Percentiles rank a stretch among this genome's conserved stretches.
Conservation (phyloP, 495 filamentous ascomycete species). For the Jackrogersella multiformis region DNA sequence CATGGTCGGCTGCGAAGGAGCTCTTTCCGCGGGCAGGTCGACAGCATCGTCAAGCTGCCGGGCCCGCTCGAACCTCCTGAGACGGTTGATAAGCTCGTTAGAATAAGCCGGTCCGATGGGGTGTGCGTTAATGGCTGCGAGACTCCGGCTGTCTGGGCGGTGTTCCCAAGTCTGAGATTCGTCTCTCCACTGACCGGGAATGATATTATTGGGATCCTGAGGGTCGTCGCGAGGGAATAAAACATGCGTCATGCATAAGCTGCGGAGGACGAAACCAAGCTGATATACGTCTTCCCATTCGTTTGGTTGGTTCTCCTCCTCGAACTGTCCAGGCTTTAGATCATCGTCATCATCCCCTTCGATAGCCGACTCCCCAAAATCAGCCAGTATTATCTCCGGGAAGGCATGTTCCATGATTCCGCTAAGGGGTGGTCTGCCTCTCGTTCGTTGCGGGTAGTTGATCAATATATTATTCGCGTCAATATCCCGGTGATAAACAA, state of each 20-base stretch:
- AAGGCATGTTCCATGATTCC: neutral
- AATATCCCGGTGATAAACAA: constrained; percentile 2
- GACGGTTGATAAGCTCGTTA: neutral
- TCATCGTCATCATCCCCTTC: neutral
- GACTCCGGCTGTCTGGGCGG: constrained; percentile 8
- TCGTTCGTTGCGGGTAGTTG: neutral
- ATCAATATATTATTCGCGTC: constrained; percentile 1
- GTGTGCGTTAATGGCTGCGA: neutral
- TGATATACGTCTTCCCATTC: constrained; percentile 15
- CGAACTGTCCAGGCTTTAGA: neutral
- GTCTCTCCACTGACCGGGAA: neutral
- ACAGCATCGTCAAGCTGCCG: neutral
- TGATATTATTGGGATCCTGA: neutral
- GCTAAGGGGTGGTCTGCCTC: neutral
- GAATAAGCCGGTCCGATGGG: neutral
- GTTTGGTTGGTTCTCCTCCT: neutral
- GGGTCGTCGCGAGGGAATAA: neutral
- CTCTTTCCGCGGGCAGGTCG: neutral
- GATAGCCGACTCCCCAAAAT: constrained; percentile 5
- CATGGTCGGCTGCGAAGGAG: neutral
- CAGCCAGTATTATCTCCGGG: neutral
- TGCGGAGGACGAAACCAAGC: constrained; percentile 8
- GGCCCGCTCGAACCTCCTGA: neutral
- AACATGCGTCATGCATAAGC: constrained; percentile 21
- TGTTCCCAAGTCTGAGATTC: neutral